Evolutionary conservation across 2,329 filamentous ascomycete species (phyloP).

Genomic region (Stachybotrys elegans): DNA sequence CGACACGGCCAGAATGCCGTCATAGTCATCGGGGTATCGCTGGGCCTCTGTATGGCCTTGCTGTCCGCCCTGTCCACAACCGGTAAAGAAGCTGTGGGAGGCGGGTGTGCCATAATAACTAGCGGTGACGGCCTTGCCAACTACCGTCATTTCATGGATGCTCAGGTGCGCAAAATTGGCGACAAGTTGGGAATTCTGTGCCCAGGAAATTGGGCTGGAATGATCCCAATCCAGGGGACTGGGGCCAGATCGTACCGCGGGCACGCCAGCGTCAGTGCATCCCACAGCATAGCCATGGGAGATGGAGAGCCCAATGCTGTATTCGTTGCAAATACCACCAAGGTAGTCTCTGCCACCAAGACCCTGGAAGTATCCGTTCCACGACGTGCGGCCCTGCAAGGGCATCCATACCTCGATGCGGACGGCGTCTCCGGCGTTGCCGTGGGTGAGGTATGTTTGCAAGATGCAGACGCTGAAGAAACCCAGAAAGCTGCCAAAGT

Average conservation of each 20-base stretch:
- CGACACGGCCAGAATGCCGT: neutral
- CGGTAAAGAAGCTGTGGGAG: slow-evolving; percentile 2
- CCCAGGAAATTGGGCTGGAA: neutral
- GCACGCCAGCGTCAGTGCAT: neutral
- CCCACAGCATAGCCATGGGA: neutral
- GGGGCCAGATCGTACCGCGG: neutral
- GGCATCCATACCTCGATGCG: neutral
- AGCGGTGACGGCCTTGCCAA: neutral
- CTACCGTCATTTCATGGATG: slow-evolving; percentile 1
- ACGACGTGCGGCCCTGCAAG: neutral
- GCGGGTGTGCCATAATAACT: neutral
- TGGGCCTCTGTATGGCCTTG: neutral
- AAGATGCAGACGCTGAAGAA: neutral
- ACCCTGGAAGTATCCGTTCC: slow-evolving; percentile 2
- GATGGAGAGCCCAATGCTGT: neutral
- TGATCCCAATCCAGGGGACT: too few species aligned
- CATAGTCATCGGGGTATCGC: neutral
- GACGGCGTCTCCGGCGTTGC: neutral
- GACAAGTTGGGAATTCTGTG: neutral
- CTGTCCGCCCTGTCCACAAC: neutral
- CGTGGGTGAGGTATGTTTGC: neutral
- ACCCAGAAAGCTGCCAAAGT: neutral
- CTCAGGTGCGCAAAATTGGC: neutral
- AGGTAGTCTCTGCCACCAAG: neutral
- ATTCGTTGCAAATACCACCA: neutral